Conservation (phyloP, 306 rosid species). For the Delonix regia region DNA sequence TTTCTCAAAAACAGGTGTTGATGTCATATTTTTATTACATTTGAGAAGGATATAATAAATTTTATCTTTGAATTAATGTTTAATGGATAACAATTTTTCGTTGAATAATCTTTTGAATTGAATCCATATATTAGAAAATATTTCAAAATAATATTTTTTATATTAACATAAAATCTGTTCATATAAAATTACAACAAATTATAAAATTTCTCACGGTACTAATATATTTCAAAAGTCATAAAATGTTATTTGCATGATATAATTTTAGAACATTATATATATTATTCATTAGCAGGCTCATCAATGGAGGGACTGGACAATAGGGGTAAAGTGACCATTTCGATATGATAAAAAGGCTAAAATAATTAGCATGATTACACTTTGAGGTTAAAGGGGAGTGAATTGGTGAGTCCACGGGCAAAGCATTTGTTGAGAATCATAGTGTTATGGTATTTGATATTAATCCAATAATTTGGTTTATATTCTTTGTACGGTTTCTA, state of each 20-base stretch:
- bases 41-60: no score
- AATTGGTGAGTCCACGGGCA: constrained; percentile 41
- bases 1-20: constrained; percentile 12
- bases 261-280: no score
- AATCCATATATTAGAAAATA: background rate
- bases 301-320: background rate
- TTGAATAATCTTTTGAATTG: background rate
- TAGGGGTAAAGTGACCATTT: constrained; percentile 31
- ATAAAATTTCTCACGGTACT: no score
- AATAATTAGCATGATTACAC: constrained; percentile 40
- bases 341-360: constrained; percentile 35
- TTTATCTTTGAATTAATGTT: background rate
- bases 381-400: constrained; percentile 27
- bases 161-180: background rate
- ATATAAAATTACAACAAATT: background rate
- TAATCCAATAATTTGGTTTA: constrained; percentile 9
- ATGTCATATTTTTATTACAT: constrained; percentile 35
- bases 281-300: background rate
- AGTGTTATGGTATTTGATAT: constrained; percentile 14
- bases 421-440: constrained; percentile 26
- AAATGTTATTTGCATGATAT: no score
- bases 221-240: no score
- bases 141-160: no score
- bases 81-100: background rate
- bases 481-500: background rate